Conservation (phyloP, 1,284 basidiomycete genomes). For the Fomitopsis palustris region DNA sequence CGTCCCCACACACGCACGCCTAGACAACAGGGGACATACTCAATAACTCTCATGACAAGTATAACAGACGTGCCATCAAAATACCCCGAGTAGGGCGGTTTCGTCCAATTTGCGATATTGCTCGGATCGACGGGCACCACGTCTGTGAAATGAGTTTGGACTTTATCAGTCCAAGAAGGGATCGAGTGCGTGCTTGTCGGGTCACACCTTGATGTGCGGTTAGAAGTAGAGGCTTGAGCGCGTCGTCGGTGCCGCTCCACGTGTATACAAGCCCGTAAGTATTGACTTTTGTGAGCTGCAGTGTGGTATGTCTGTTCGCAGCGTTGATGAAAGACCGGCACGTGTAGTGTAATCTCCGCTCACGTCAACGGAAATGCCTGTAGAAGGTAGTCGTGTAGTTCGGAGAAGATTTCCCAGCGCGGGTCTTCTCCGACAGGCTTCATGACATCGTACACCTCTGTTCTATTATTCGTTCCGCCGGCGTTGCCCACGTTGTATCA, state of each 20-base stretch:
- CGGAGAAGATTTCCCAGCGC: conserved; percentile 39
- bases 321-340: neutral
- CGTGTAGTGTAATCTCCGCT: conserved; percentile 9
- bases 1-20: conserved; percentile 60
- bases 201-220: conserved; percentile 59
- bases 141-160: conserved; percentile 30
- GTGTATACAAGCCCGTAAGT: conserved; percentile 63
- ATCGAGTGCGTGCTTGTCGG: too few species aligned
- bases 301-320: conserved; percentile 40
- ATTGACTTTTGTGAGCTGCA: conserved; percentile 56
- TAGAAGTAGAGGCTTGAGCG: conserved; percentile 60
- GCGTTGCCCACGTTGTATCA: neutral
- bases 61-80: conserved; percentile 29
- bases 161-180: neutral
- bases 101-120: conserved; percentile 48
- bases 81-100: conserved; percentile 32
- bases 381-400: conserved; percentile 38
- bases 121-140: conserved; percentile 54
- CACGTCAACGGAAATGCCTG: conserved; percentile 38
- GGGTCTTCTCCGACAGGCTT: conserved; percentile 34
- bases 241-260: conserved; percentile 52
- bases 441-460: conserved; percentile 27
- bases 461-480: conserved; percentile 12
- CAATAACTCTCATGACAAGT: too few species aligned
- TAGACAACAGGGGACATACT: neutral